phyloP scores from a whole-genome alignment of 179 eudicot species.

The Spergularia azorica region DNA sequence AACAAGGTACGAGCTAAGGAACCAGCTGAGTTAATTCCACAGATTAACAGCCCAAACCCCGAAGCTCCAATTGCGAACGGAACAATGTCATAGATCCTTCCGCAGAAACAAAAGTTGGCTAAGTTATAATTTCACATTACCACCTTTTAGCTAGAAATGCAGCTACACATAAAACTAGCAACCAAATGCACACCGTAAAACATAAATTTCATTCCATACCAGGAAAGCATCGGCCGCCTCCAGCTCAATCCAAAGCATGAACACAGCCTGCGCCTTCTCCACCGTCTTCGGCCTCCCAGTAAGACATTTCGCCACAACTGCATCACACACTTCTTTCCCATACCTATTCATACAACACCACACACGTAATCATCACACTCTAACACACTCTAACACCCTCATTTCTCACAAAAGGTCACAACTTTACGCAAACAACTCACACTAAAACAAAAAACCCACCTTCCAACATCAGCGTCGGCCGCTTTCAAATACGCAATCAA shows the following conservation, averaged over 20 bases:
- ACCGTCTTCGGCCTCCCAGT: constrained; percentile 97
- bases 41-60: background rate
- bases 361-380: background rate
- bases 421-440: background rate
- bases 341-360: constrained; percentile 43
- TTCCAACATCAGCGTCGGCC: constrained; percentile 90
- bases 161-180: background rate
- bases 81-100: background rate
- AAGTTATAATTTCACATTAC: background rate
- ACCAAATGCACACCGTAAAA: background rate
- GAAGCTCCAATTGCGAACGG: background rate
- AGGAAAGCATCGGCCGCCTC: constrained; percentile 90
- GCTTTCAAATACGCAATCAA: constrained; percentile 76
- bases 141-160: constrained; percentile 5
- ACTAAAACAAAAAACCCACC: constrained; percentile 40
- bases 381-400: background rate
- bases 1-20: background rate
- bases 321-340: constrained; percentile 92
- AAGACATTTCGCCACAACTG: constrained; percentile 80
- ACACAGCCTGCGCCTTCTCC: constrained; percentile 85
- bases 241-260: constrained; percentile 95
- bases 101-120: background rate
- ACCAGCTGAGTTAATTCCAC: background rate
- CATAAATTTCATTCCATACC: constrained; percentile 43
- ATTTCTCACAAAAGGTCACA: constrained; percentile 5